A percentile compares a stretch with the other conserved stretches of the same genome.
These are phyloP conservation scores for Guyanaporus albipodus DNA, from an alignment of 768 basidiomycete species.

Conservation along the genomic window DNA sequence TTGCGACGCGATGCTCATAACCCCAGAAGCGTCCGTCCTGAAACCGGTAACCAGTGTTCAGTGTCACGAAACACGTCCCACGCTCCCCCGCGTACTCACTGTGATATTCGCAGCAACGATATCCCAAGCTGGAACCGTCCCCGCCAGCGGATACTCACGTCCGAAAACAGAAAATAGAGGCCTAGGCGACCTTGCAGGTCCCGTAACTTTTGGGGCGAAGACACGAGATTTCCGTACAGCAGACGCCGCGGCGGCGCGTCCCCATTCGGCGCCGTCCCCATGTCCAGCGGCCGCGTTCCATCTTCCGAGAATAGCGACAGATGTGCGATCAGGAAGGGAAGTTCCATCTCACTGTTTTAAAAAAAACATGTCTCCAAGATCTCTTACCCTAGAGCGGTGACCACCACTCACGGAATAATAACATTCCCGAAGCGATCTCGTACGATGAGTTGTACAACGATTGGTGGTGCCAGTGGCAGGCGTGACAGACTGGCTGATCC, in stretches of 20 bases:
- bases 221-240: conserved; percentile 83
- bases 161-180: conserved; percentile 88
- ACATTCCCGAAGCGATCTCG: conserved; percentile 67
- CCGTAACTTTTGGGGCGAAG: conserved; percentile 73
- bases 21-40: conserved; percentile 50
- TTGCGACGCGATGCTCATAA: conserved; percentile 49
- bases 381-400: conserved; percentile 15
- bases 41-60: conserved; percentile 16
- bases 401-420: conserved; percentile 68
- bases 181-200: conserved; percentile 78
- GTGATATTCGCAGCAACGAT: conserved; percentile 68
- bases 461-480: conserved; percentile 78
- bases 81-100: conserved; percentile 45
- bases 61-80: conserved; percentile 9
- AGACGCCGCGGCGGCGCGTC: conserved; percentile 50
- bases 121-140: conserved; percentile 76
- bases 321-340: conserved; percentile 85
- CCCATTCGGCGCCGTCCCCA: conserved; percentile 49
- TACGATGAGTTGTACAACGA: conserved; percentile 76
- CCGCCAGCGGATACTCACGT: conserved; percentile 78
- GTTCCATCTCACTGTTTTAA: conserved; percentile 67
- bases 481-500: conserved; percentile 70
- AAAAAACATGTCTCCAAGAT: conserved; percentile 23
- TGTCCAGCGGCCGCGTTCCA: conserved; percentile 59
- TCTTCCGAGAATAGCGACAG: conserved; percentile 71